A percentile compares a stretch with the other conserved stretches of the same genome.
phyloP scores from a whole-genome alignment of 305 asterid species.

The Lippia alba region DNA sequence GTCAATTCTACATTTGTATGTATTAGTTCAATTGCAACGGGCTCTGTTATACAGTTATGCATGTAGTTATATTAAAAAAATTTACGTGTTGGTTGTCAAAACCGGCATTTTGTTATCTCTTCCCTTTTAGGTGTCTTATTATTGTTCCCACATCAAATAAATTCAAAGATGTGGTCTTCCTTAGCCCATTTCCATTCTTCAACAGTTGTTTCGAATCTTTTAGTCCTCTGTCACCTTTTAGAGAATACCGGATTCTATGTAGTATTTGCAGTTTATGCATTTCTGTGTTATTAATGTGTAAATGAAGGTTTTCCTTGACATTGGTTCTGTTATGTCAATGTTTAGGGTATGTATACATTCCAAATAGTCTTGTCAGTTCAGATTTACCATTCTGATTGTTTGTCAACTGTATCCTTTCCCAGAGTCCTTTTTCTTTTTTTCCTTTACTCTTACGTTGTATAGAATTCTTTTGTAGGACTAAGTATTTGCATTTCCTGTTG shows the following conservation, averaged over 20 bases:
- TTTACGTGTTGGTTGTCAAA: neutral
- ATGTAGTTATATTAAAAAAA: neutral
- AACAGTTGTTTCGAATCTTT: neutral
- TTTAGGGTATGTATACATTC: neutral
- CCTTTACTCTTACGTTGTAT: neutral
- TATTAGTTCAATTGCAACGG: constrained; percentile 19
- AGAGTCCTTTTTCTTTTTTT: too few species aligned
- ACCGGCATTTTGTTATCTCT: neutral
- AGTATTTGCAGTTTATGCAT: constrained; percentile 15
- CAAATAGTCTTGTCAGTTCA: neutral
- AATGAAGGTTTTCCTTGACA: neutral
- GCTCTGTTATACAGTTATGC: constrained; percentile 20
- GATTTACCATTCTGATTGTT: neutral
- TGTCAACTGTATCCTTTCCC: too few species aligned
- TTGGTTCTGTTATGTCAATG: neutral
- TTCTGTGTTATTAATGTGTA: neutral
- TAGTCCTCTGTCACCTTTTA: neutral
- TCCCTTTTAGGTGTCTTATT: neutral
- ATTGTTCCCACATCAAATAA: neutral
- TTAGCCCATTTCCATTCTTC: too few species aligned
- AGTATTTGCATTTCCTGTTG: constrained; percentile 6
- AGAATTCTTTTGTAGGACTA: neutral
- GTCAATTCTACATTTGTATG: constrained; percentile 25
- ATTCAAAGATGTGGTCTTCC: too few species aligned
- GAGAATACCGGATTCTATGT: neutral